Percentiles rank a stretch among this genome's conserved stretches.
phyloP scores from a whole-genome alignment of 1,284 basidiomycete species.

The Sanghuangporus sanghuang region DNA sequence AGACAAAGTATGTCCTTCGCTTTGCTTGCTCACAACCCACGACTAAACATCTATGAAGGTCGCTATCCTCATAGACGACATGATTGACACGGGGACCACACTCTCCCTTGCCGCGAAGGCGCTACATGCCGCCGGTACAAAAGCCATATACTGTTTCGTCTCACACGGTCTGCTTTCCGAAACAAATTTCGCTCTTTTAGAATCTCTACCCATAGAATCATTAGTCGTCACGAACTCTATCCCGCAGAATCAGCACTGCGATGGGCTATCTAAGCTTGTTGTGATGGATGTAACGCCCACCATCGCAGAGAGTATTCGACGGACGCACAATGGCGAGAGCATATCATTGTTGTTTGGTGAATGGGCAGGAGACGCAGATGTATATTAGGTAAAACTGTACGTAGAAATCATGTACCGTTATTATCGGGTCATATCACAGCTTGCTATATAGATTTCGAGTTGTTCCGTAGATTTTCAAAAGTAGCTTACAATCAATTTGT shows the following conservation, averaged over 20 bases:
- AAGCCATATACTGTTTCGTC: slow-evolving; percentile 83
- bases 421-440: not conserved
- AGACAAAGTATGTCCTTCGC: slow-evolving; percentile 62
- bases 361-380: slow-evolving; percentile 47
- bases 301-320: slow-evolving; percentile 92
- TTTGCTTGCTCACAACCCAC: slow-evolving; percentile 2
- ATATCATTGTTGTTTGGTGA: slow-evolving; percentile 80
- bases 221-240: slow-evolving; percentile 68
- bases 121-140: slow-evolving; percentile 85
- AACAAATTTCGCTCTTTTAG: slow-evolving; percentile 71
- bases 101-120: slow-evolving; percentile 83
- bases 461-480: not conserved
- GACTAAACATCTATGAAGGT: slow-evolving; percentile 40
- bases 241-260: slow-evolving; percentile 56
- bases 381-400: slow-evolving; percentile 1
- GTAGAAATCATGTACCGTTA: not conserved
- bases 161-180: slow-evolving; percentile 90
- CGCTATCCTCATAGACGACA: slow-evolving; percentile 95
- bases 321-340: slow-evolving; percentile 95
- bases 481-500: not conserved
- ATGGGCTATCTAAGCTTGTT: slow-evolving; percentile 55
- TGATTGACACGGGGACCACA: slow-evolving; percentile 95
- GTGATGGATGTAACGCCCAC: slow-evolving; percentile 87
- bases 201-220: slow-evolving; percentile 71
- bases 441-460: not conserved